A percentile compares a stretch with the other conserved stretches of the same genome.
Evolutionary conservation across 148 eudicot species (phyloP).

Genomic region (Vaccinium macrocarpon): DNA sequence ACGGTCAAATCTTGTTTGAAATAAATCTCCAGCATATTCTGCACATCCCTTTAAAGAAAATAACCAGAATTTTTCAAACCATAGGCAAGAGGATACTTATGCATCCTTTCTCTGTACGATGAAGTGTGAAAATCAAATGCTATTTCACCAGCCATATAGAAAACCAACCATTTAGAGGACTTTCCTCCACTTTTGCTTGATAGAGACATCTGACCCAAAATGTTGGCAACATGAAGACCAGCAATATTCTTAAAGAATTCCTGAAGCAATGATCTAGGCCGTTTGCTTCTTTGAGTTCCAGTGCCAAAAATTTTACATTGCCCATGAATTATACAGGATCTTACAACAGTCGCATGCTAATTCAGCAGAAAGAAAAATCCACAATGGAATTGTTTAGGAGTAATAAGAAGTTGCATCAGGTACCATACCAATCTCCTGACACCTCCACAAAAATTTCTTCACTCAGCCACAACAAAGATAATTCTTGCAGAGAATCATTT

Average conservation of each 20-base stretch:
- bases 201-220: not conserved
- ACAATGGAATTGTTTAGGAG: not conserved
- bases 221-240: not conserved
- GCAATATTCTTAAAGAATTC: not conserved
- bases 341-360: not conserved
- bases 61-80: constrained; percentile 6
- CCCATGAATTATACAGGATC: not conserved
- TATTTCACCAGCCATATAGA: not conserved
- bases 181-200: not conserved
- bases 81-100: not conserved
- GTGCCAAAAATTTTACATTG: not conserved
- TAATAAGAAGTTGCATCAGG: constrained; percentile 6
- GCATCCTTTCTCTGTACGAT: not conserved
- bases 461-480: not conserved
- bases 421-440: not conserved
- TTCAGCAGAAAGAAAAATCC: not conserved
- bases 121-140: not conserved
- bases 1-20: not conserved
- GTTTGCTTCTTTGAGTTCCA: not conserved
- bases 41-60: not conserved
- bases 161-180: constrained; percentile 2
- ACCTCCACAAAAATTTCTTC: not conserved
- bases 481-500: not conserved
- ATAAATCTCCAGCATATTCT: not conserved
- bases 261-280: not conserved